These are phyloP conservation scores for Clohesyomyces aquaticus DNA, from an alignment of 495 filamentous ascomycete genomes.

Conservation along the genomic window DNA sequence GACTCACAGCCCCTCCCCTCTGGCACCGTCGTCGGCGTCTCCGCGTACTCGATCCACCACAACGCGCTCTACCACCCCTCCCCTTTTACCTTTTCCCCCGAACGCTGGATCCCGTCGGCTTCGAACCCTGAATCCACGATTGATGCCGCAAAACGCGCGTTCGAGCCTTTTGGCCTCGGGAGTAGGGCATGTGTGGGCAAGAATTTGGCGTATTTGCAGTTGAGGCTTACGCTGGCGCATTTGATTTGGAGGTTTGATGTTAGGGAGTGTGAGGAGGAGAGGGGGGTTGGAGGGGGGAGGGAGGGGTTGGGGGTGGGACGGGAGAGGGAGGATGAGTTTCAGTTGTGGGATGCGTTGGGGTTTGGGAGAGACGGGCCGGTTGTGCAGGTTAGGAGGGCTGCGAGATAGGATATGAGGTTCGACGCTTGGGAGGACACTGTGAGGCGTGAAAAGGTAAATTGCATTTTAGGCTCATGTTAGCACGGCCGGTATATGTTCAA, in stretches of 20 bases:
- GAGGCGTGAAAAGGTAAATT: no score
- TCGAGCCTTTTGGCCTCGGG: conserved; percentile 33
- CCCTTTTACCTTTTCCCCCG: conserved; percentile 32
- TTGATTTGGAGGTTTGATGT: conserved; percentile 32
- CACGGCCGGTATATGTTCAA: no score
- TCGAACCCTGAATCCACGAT: conserved; percentile 1
- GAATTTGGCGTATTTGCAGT: conserved; percentile 30
- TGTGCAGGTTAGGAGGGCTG: conserved; percentile 29
- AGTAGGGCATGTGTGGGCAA: conserved; percentile 31
- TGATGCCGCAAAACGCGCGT: conserved; percentile 8
- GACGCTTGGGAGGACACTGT: no score
- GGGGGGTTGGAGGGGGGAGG: conserved; percentile 17
- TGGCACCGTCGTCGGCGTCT: conserved; percentile 47
- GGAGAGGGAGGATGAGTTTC: conserved; percentile 30
- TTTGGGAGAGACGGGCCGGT: conserved; percentile 29
- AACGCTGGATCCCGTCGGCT: conserved; percentile 37
- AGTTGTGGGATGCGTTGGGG: conserved; percentile 31
- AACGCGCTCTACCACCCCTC: conserved; percentile 28
- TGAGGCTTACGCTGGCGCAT: conserved; percentile 30
- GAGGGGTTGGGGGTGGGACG: conserved; percentile 24
- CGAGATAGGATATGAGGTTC: background rate
- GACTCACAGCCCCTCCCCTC: conserved; percentile 56
- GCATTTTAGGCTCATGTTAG: no score
- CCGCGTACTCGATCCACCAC: conserved; percentile 37
- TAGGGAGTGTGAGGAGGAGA: conserved; percentile 13